These are phyloP conservation scores for Ceratobasidium theobromae DNA, from an alignment of 1,284 basidiomycete species.

Conservation along the genomic window DNA sequence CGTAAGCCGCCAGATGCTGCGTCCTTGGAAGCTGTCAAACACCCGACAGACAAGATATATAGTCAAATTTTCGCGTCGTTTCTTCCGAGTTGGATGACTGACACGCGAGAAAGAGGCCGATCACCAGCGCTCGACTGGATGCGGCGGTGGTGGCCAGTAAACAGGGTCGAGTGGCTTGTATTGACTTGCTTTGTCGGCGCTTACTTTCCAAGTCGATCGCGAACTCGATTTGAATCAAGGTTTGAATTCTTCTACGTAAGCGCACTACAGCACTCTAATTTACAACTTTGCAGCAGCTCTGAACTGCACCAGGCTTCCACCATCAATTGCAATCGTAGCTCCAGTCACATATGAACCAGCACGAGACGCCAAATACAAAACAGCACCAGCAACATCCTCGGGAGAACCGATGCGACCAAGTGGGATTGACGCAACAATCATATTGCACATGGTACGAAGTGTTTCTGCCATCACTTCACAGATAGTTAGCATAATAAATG, in stretches of 20 bases:
- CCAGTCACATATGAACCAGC: constrained; percentile 75
- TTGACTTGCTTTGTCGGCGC: constrained; percentile 25
- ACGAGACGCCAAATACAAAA: constrained; percentile 70
- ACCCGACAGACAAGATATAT: not conserved
- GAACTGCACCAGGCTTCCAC: constrained; percentile 47
- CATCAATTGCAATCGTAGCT: constrained; percentile 69
- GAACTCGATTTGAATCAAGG: not conserved
- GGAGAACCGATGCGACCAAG: constrained; percentile 67
- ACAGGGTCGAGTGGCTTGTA: constrained; percentile 27
- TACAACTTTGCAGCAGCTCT: constrained; percentile 5
- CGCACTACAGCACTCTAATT: not conserved
- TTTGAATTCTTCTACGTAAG: not conserved
- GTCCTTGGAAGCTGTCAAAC: not conserved
- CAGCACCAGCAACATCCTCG: constrained; percentile 73
- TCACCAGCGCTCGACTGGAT: constrained; percentile 4
- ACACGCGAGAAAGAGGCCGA: constrained; percentile 6
- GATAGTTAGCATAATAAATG: not conserved
- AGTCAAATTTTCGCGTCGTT: not conserved
- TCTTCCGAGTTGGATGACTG: not conserved
- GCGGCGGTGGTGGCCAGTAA: constrained; percentile 1
- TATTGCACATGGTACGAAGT: constrained; percentile 13
- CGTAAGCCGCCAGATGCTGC: not conserved
- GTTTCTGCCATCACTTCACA: constrained; percentile 28
- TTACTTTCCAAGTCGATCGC: not conserved
- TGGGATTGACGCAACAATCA: constrained; percentile 10